These are phyloP conservation scores for Colletotrichum orchidophilum DNA, from an alignment of 2,329 filamentous ascomycete genomes.

Conservation along the genomic window DNA sequence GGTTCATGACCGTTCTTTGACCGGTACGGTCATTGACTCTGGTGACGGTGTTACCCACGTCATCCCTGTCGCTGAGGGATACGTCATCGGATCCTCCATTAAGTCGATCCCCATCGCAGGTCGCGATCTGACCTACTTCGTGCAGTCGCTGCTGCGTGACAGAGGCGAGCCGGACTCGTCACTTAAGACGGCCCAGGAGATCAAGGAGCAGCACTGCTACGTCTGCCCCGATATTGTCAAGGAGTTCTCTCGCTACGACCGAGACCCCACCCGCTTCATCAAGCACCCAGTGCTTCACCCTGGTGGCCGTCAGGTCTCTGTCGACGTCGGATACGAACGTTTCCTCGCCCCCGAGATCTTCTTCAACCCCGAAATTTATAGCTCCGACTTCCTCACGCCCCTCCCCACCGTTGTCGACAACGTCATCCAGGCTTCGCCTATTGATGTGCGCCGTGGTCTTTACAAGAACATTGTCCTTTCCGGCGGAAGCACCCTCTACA, in stretches of 20 bases:
- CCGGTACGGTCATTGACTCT: slow-evolving; percentile 97
- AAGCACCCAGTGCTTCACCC: slow-evolving; percentile 89
- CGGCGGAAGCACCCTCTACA: slow-evolving; percentile 96
- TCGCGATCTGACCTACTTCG: slow-evolving; percentile 98
- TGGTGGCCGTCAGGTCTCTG: slow-evolving; percentile 82
- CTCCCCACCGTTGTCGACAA: slow-evolving; percentile 93
- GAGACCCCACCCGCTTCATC: slow-evolving; percentile 88
- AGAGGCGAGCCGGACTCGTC: slow-evolving; percentile 96
- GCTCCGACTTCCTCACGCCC: slow-evolving; percentile 96
- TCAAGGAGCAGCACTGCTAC: slow-evolving; percentile 99
- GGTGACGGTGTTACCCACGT: slow-evolving; percentile 99
- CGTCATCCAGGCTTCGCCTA: slow-evolving; percentile 97
- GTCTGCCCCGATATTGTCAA: slow-evolving; percentile 99
- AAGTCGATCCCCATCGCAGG: slow-evolving; percentile 99
- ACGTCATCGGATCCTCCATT: slow-evolving; percentile 98
- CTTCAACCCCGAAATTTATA: slow-evolving; percentile 99
- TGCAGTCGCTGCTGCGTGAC: slow-evolving; percentile 94
- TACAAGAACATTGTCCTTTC: slow-evolving; percentile 99
- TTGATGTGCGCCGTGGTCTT: slow-evolving; percentile 93
- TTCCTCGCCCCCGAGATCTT: slow-evolving; percentile 99
- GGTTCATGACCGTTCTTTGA: slow-evolving; percentile 94
- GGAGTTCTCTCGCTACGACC: slow-evolving; percentile 94
- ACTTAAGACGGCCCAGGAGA: slow-evolving; percentile 95
- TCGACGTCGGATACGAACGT: slow-evolving; percentile 97
- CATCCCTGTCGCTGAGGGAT: slow-evolving; percentile 97